A percentile compares a stretch with the other conserved stretches of the same genome.
Conservation (phyloP, 2,329 filamentous ascomycete species). For the Fonsecaea nubica region DNA sequence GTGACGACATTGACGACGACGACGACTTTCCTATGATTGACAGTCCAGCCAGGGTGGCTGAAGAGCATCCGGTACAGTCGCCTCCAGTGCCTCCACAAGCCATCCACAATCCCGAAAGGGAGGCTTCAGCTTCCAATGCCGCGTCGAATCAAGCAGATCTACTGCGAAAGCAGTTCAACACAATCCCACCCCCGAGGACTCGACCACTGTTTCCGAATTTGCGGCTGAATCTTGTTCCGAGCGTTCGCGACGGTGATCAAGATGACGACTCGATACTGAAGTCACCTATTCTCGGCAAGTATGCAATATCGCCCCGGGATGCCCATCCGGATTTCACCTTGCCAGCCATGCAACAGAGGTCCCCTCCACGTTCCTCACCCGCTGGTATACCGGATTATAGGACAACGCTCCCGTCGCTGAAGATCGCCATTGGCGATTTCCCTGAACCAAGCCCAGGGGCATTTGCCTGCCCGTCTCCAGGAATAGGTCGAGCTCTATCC, state of each 20-base stretch:
- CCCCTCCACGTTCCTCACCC: constrained; percentile 45
- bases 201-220: constrained; percentile 1
- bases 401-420: constrained; percentile 51
- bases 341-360: constrained; percentile 49
- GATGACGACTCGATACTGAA: constrained; percentile 40
- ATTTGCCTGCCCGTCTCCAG: constrained; percentile 40
- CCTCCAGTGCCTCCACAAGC: neutral
- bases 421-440: constrained; percentile 47
- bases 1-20: constrained; percentile 4
- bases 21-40: constrained; percentile 34
- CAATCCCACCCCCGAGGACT: constrained; percentile 22
- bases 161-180: constrained; percentile 10
- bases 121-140: neutral
- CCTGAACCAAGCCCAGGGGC: constrained; percentile 41
- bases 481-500: constrained; percentile 39
- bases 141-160: neutral
- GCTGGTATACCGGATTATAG: constrained; percentile 46
- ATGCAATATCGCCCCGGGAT: constrained; percentile 45
- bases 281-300: constrained; percentile 45
- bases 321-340: constrained; percentile 45
- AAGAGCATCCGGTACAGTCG: constrained; percentile 1
- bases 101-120: neutral
- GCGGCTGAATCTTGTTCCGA: constrained; percentile 17
- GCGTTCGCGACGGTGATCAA: constrained; percentile 27
- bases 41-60: constrained; percentile 15